These are phyloP conservation scores for Candida maris DNA, from an alignment of 805 yeast genomes.

Conservation along the genomic window DNA sequence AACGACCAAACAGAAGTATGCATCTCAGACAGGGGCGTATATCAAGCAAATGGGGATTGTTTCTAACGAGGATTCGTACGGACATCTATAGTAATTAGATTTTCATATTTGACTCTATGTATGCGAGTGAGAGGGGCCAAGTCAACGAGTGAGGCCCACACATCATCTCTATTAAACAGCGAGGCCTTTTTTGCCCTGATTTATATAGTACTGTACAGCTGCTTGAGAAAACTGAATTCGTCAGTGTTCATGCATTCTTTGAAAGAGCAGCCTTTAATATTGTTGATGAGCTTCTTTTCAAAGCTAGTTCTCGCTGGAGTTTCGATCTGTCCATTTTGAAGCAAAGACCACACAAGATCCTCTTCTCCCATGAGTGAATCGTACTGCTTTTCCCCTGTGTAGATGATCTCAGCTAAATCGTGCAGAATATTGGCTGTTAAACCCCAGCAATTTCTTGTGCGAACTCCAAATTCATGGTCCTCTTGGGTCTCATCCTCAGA, in stretches of 20 bases:
- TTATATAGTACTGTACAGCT: slow-evolving; percentile 34
- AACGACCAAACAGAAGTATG: slow-evolving; percentile 52
- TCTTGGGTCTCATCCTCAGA: slow-evolving; percentile 40
- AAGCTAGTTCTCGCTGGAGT: slow-evolving; percentile 44
- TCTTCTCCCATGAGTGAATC: slow-evolving; percentile 53
- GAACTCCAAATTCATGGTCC: slow-evolving; percentile 37
- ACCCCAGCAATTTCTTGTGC: slow-evolving; percentile 77
- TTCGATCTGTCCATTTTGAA: slow-evolving; percentile 50
- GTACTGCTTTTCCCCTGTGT: slow-evolving; percentile 35
- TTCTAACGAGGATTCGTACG: slow-evolving; percentile 25
- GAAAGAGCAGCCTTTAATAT: slow-evolving; percentile 39
- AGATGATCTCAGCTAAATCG: slow-evolving; percentile 58
- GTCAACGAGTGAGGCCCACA: no score
- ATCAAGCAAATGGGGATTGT: slow-evolving; percentile 59
- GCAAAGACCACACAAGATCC: slow-evolving; percentile 54
- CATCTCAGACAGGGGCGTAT: slow-evolving; percentile 48
- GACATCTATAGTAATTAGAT: no score
- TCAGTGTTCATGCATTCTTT: slow-evolving; percentile 41
- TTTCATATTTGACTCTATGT: no score
- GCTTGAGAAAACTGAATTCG: slow-evolving; percentile 40
- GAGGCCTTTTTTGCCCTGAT: no score
- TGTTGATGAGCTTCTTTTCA: slow-evolving; percentile 51
- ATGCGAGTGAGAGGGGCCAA: no score
- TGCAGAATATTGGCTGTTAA: slow-evolving; percentile 75
- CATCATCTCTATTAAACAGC: no score